Conservation (phyloP, 2,329 filamentous ascomycete species). For the Stachybotrys chlorohalonatus region DNA sequence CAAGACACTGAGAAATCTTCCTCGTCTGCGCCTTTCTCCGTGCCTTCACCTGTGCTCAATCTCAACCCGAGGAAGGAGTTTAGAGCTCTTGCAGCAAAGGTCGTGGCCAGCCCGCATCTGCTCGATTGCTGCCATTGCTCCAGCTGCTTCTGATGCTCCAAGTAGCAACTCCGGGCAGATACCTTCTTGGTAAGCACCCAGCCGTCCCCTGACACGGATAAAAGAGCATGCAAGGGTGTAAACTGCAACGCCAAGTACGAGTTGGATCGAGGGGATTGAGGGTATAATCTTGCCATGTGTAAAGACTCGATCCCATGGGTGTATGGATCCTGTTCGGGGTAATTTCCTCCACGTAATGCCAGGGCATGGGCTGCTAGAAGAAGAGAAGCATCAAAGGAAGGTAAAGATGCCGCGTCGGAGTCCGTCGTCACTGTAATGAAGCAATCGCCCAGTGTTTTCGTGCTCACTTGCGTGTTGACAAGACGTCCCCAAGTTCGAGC, state of each 20-base stretch:
- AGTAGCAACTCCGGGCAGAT: constrained; percentile 30
- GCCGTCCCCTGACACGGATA: constrained; percentile 49
- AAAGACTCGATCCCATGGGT: constrained; percentile 13
- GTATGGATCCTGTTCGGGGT: constrained; percentile 12
- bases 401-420: constrained; percentile 23
- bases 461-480: constrained; percentile 14
- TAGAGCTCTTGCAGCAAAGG: constrained; percentile 44
- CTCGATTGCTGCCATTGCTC: constrained; percentile 35
- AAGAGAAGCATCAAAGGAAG: constrained; percentile 28
- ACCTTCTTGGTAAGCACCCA: constrained; percentile 51
- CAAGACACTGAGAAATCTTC: constrained; percentile 6
- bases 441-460: constrained; percentile 15
- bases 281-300: constrained; percentile 32
- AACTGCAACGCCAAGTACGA: constrained; percentile 48
- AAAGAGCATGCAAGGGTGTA: constrained; percentile 48
- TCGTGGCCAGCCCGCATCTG: constrained; percentile 33
- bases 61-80: constrained; percentile 30
- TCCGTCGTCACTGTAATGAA: constrained; percentile 25
- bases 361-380: constrained; percentile 25
- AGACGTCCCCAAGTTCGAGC: constrained; percentile 36
- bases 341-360: constrained; percentile 12
- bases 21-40: constrained; percentile 4
- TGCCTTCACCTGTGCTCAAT: not conserved
- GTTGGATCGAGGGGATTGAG: constrained; percentile 34
- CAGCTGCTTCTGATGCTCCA: constrained; percentile 37